A percentile compares a stretch with the other conserved stretches of the same genome.
Conservation (phyloP, 176 grass and related monocot genomes). For the Oryza nivara region DNA sequence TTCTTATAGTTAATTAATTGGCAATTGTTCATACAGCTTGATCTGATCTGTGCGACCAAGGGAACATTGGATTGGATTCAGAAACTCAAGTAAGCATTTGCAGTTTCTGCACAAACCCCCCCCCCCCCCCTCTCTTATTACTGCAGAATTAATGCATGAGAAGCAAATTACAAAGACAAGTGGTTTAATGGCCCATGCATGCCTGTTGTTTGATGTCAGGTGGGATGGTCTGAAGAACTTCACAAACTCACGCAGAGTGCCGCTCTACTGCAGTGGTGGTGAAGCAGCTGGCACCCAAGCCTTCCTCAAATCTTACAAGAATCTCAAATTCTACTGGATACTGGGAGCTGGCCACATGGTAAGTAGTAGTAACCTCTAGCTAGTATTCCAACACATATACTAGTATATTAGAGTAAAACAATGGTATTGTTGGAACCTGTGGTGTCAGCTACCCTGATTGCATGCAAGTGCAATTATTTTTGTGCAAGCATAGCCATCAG, state of each 20-base stretch:
- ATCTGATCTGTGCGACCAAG: slow-evolving; percentile 89
- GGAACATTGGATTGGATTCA: slow-evolving; percentile 75
- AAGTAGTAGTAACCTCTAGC: slow-evolving; percentile 45
- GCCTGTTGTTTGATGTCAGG: slow-evolving; percentile 38
- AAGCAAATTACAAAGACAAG: neutral
- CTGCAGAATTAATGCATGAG: neutral
- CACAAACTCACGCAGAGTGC: slow-evolving; percentile 38
- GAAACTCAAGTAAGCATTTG: slow-evolving; percentile 64
- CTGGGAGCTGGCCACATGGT: slow-evolving; percentile 87
- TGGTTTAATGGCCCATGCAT: neutral
- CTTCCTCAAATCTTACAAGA: slow-evolving; percentile 79
- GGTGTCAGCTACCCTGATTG: neutral
- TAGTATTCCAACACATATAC: neutral
- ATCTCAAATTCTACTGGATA: slow-evolving; percentile 92
- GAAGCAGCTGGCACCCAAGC: slow-evolving; percentile 56
- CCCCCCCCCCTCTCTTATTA: neutral
- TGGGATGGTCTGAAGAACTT: slow-evolving; percentile 76
- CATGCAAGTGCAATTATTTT: neutral
- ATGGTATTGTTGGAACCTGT: neutral
- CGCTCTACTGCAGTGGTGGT: slow-evolving; percentile 60
- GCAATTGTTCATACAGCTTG: slow-evolving; percentile 52
- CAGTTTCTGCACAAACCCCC: neutral
- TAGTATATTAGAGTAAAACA: neutral
- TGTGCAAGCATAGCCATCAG: neutral
- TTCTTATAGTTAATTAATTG: neutral